Percentiles rank a stretch among this genome's conserved stretches.
phyloP scores from a whole-genome alignment of 352 stramenopile genomes.

The Phytophthora brassicae region DNA sequence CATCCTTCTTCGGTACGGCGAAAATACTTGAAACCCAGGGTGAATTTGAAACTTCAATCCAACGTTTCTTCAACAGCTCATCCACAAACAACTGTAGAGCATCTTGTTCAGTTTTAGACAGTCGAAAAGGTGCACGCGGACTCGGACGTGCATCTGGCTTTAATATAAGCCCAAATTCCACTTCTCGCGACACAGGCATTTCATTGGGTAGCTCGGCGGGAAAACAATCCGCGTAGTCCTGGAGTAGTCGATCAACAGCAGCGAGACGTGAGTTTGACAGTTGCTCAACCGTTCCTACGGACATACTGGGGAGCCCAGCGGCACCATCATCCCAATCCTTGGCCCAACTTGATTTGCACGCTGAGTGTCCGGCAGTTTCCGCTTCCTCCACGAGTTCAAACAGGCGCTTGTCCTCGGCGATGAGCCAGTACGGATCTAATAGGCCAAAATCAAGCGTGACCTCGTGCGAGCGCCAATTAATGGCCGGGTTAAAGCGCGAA shows the following conservation, averaged over 20 bases:
- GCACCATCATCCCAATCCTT: not conserved
- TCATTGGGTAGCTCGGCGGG: not conserved
- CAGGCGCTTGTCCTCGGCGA: not conserved
- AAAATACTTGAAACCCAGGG: conserved; percentile 27
- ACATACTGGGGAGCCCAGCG: not conserved
- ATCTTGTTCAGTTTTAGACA: conserved; percentile 13
- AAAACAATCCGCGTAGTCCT: conserved; percentile 6
- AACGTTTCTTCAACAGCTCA: conserved; percentile 9
- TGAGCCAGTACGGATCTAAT: not conserved
- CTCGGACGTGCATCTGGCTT: conserved; percentile 12
- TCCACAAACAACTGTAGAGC: too few relatives aligned
- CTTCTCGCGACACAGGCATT: not conserved
- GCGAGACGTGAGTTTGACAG: not conserved
- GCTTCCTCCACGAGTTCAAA: not conserved
- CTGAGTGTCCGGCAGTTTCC: not conserved
- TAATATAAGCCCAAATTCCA: conserved; percentile 16
- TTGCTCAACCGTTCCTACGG: not conserved
- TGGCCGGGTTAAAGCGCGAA: not conserved
- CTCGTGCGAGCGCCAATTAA: conserved; percentile 19
- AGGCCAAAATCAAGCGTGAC: conserved; percentile 1
- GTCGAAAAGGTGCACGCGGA: conserved; percentile 5
- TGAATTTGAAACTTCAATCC: conserved; percentile 12
- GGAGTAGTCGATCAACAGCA: not conserved
- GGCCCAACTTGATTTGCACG: not conserved
- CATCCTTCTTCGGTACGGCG: conserved; percentile 14